Evolutionary conservation across 495 filamentous ascomycete species (phyloP), one percentile per base, ranked within the genome.

Genomic region (Penicillium alfredii): DNA sequence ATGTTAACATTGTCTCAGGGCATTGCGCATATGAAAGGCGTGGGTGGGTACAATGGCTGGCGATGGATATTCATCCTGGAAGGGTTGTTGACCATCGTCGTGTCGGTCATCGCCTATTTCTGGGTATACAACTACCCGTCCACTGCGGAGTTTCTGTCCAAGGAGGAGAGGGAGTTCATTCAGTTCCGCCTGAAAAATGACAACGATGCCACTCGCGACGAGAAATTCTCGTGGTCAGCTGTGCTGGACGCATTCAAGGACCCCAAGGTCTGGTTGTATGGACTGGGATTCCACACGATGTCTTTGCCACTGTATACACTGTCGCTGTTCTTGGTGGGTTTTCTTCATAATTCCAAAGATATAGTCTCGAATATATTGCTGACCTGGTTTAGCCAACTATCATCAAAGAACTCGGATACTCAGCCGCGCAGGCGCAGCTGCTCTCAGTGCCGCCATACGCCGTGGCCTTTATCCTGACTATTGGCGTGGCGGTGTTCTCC

Each of bases 61-160:
- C 68, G 77, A 7, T 90, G 86, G 80, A 88, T 90, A 33, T 89
- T 90, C 41, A 86, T 88, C 16, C 62, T 89, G 15, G 82, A 86
- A 64, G 82, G 82, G 3, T 66, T 86, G 6, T 56, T 79, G 7
- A 89, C 86, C 0, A 66, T 87, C 1, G 28, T 81, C 0, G 64
- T 85, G 18, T 76, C 82, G 0, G 23, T 74, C 0, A 38, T 64
- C 1, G 74, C 81, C 2, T 89, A 86, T 47, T 75, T 74, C 30
- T 82, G 85, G 60, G 77, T 89, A 23, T 68, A 81, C 47, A 80
- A 86, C 52, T 86, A 86, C 37, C 85, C 86, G 0, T 60, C 69
- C 10, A 83, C 77, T 0, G 82, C 82, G 6, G 69, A 68, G 8
- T 89, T 86, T 42, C 64, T 92, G 3, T 71, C 67, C 1, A 69